Base-by-base conservation (phyloP, 139 green algal species). In the Chlamydomonas sp. region DNA sequence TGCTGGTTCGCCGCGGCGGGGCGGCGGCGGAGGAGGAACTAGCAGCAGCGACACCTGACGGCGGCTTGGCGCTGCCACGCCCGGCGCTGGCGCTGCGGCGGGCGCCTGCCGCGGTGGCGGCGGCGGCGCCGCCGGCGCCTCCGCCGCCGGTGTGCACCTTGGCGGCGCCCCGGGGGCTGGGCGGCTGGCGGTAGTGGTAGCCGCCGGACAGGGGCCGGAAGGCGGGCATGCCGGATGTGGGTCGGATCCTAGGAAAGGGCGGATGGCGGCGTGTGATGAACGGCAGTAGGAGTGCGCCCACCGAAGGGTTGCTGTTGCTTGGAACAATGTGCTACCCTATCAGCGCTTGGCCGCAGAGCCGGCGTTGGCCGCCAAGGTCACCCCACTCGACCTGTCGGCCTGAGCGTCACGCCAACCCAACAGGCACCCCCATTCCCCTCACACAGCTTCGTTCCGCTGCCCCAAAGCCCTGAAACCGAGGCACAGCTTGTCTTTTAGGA, bases 71-170 rank as follows among this genome's bases (percentile, higher is more conserved):
- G 80, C 67, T 4, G 80, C 67, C 67, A 59, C 80, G 67, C 66
- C 49, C 58, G 80, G 49, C 14, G 58, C 57, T 68, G 59, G 58
- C 49, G 80, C 63, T 77, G 63, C 79, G 79, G 31, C 31, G 31
- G 31, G 31, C 31, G 31, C 31, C 31, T 49, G 31, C 31, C 9
- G 82, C 61, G 9, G 82, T 71, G 49, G 82, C 82, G 2, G 71
- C 82, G 9, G 66, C 82, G 60, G 49, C 82, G n/a, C 58, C 82
- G 4, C 71, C 82, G 59, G 58, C 81, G 18, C 81, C 81, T 9
- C 69, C 82, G 71, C 71, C 82, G 59, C 6, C 58, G 80, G 5
- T 8, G 31, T 49, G 31, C 15, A 9, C 4, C 57, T 20, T 15
- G 12, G 20, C 9, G 20, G 20, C n/a, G 18, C 49, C 1, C 12